Base-by-base conservation (phyloP, 208 protist genomes). In the Crithidia brevicula region DNA sequence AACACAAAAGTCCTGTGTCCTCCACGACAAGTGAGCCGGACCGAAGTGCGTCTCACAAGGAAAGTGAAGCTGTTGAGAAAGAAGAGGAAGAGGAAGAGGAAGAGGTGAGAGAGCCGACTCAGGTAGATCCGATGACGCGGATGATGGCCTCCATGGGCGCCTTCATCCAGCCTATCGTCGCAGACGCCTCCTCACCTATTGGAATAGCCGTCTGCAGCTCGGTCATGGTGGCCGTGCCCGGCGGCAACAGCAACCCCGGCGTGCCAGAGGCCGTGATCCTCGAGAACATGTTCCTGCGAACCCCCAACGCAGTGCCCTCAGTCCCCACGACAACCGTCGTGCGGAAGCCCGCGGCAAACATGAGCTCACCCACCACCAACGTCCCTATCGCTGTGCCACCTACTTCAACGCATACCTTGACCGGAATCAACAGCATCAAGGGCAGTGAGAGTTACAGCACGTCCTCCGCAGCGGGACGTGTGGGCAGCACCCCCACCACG, bases 131-230 rank as follows among this genome's bases (percentile, higher is more conserved):
- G 5, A 75, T 4, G 53, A 68, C 69, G 23, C n/a, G 9, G 30
- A 75, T 80, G 53, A 83, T 83, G 71, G 78, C 78, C 0, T 83
- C 78, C 18, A 70, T 83, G 18, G 72, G 72, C 16, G 67, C 66
- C 1, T 77, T 73, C 38, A 64, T 83, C 16, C 49, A 64, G 15
- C 68, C 74, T 0, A 62, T 83, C 4, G 73, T 83, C 1, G 65
- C 67, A 7, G 69, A 77, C 15, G 63, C 74, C 3, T 58, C 56
- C 1, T 74, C 67, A 0, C 67, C 67, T 1, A 33, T 72, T 0
- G 74, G 67, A 0, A 53, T 36, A 49, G 74, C 74, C 1, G 74
- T 50, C 6, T 70, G 74, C 43, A 40, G 40, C n/a, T 73, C 74
- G 23, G 68, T 80, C 4, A 73, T 78, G 64, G 70, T 61, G 20